Evolutionary conservation across 2,329 filamentous ascomycete species (phyloP), one percentile per base, ranked within the genome.

Genomic region (Colletotrichum tropicale): DNA sequence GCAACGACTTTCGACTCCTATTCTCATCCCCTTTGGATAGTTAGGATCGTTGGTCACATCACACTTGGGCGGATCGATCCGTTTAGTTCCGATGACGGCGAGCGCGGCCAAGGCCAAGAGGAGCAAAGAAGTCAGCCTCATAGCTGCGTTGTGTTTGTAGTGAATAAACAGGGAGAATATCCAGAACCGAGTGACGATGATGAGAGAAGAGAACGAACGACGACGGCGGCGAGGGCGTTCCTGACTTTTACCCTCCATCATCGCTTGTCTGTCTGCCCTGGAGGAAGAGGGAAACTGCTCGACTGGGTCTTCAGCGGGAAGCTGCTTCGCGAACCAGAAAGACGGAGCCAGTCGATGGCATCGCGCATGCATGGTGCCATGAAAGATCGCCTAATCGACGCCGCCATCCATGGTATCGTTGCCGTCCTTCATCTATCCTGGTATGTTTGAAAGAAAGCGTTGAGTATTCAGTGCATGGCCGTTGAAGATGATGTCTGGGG

Each of bases 401-500:
- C 43, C 18, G 43, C 2, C 43, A 21, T 48, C 18, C 43, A 21
- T 21, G 1, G 1, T 48, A 6, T 21, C n/a, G 43, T 21, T 48
- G 6, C n/a, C 43, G 43, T 48, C 43, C 9, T 48, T 48, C 18
- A 12, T 48, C 18, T 18, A 48, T 0, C 43, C 21, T 0, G 43
- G n/a, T 4, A 7, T 48, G 18, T 7, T 48, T 48, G 43, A 48
- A 21, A 48, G 18, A 3, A 7, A 48, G 0, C 18, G 9, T 48
- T 48, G 43, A 21, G 43, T 48, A 21, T 48, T n/a, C 43, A 21
- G 0, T 43, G 38, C 18, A 13, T 48, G 43, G 43, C n/a, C 43
- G 0, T 1, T n/a, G n/a, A 48, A 21, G n/a, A 21, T 48, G n/a
- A 21, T 48, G 43, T 0, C 38, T 1, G 38, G 38, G 7, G 0